Evolutionary conservation across 305 asterid genomes (phyloP).

Genomic region (Caryopteris hybrid): DNA sequence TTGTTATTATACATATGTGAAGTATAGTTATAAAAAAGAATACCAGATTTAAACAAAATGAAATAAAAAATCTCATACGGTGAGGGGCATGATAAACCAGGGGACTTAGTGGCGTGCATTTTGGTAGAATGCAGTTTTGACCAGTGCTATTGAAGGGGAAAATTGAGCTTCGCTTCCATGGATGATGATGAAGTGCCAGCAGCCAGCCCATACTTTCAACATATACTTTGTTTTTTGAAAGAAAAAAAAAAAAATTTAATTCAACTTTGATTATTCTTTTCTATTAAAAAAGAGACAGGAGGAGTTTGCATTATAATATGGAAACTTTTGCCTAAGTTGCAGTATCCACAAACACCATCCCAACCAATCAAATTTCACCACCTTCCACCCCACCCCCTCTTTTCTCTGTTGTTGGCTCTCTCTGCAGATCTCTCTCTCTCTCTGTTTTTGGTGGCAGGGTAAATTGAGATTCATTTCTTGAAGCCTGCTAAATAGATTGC

Average conservation of each 20-base stretch:
- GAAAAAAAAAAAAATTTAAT: not conserved
- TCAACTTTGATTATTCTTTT: constrained; percentile 16
- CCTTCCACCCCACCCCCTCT: constrained; percentile 21
- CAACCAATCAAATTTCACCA: constrained; percentile 70
- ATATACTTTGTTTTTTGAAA: not conserved
- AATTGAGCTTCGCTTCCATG: constrained; percentile 31
- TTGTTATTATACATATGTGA: too few species aligned
- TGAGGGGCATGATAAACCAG: not conserved
- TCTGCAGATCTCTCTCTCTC: constrained; percentile 22
- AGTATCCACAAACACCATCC: constrained; percentile 62
- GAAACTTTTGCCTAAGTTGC: constrained; percentile 36
- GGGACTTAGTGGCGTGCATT: constrained; percentile 36
- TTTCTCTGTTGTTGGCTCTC: constrained; percentile 16
- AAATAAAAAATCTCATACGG: not conserved
- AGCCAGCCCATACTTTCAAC: constrained; percentile 38
- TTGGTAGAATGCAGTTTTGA: constrained; percentile 26
- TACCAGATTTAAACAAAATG: not conserved
- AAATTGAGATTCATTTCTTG: constrained; percentile 38
- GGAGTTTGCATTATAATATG: constrained; percentile 29
- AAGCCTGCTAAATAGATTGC: constrained; percentile 18
- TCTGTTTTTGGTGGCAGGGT: too few species aligned
- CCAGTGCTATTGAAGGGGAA: constrained; percentile 24
- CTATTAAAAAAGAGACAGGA: constrained; percentile 10
- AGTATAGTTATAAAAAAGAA: too few species aligned
- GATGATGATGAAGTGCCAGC: constrained; percentile 32